phyloP scores from a whole-genome alignment of 768 basidiomycete species.

The Cystofilobasidium bisporidii region DNA sequence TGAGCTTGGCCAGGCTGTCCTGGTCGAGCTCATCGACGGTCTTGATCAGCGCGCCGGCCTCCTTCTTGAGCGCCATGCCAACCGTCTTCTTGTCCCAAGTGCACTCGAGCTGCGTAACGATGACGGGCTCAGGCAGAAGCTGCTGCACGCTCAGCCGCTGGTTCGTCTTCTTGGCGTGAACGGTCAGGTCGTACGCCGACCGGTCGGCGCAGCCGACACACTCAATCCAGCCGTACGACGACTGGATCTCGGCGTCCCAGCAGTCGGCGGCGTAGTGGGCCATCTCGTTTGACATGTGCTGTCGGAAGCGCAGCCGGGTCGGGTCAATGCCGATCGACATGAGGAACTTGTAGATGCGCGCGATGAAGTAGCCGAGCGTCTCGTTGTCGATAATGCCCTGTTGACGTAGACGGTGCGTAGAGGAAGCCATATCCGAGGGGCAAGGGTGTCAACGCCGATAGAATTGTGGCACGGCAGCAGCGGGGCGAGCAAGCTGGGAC shows the following conservation, averaged over 20 bases:
- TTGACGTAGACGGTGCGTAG: neutral
- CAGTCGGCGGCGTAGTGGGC: constrained; percentile 98
- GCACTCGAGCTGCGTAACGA: constrained; percentile 67
- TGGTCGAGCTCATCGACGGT: constrained; percentile 59
- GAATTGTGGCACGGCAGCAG: no score
- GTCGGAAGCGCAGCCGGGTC: constrained; percentile 74
- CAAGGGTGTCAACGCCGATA: no score
- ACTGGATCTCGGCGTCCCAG: constrained; percentile 98
- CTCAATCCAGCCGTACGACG: constrained; percentile 90
- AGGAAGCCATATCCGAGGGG: neutral
- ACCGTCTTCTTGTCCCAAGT: constrained; percentile 79
- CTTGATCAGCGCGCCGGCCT: constrained; percentile 53
- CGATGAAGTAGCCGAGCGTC: constrained; percentile 95
- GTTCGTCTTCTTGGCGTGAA: constrained; percentile 76
- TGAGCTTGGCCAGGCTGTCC: constrained; percentile 54
- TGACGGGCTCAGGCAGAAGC: constrained; percentile 71
- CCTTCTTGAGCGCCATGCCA: constrained; percentile 80
- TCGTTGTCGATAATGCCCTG: constrained; percentile 83
- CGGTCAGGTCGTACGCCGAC: constrained; percentile 88
- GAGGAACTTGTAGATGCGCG: constrained; percentile 80
- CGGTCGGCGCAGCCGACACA: constrained; percentile 99
- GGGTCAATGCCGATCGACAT: constrained; percentile 83
- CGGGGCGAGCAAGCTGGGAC: constrained; percentile 10
- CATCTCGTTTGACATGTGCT: constrained; percentile 99
- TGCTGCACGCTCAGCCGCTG: constrained; percentile 75